Percentiles rank a stretch among this genome's conserved stretches.
These are phyloP conservation scores for Pseudogymnoascus sp. DNA, from an alignment of 2,329 filamentous ascomycete genomes.

Conservation along the genomic window DNA sequence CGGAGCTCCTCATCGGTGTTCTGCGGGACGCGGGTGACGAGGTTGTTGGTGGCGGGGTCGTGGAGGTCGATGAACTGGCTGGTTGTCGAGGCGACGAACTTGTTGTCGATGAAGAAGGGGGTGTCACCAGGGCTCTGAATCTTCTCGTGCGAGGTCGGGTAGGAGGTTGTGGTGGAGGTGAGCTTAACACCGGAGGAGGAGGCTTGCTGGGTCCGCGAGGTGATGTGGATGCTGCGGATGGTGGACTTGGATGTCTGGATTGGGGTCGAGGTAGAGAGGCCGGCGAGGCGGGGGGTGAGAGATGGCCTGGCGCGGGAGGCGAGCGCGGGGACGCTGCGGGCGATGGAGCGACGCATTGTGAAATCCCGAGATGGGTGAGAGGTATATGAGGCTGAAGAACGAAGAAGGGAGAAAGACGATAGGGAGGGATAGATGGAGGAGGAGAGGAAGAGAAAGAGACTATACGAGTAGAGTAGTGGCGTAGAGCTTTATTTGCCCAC, in stretches of 20 bases:
- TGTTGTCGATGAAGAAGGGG: slow-evolving; percentile 74
- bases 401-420: background rate
- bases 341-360: slow-evolving; percentile 26
- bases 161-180: slow-evolving; percentile 49
- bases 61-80: slow-evolving; percentile 69
- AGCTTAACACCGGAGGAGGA: slow-evolving; percentile 33
- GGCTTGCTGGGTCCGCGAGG: slow-evolving; percentile 45
- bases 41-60: slow-evolving; percentile 78
- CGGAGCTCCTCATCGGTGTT: slow-evolving; percentile 70
- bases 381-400: background rate
- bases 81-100: slow-evolving; percentile 60
- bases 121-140: slow-evolving; percentile 61
- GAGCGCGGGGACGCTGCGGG: slow-evolving; percentile 21
- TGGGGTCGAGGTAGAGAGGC: slow-evolving; percentile 22
- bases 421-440: background rate
- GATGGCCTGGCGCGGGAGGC: slow-evolving; percentile 17
- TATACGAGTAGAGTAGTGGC: background rate
- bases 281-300: slow-evolving; percentile 15
- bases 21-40: slow-evolving; percentile 75
- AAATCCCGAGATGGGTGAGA: background rate
- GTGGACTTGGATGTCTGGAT: slow-evolving; percentile 27
- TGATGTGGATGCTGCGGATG: slow-evolving; percentile 47
- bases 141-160: slow-evolving; percentile 64
- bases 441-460: background rate
- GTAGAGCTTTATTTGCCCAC: background rate